A percentile compares a stretch with the other conserved stretches of the same genome.
Evolutionary conservation across 1,139 yeast genomes (phyloP).

Genomic region (Scheffersomyces titani): DNA sequence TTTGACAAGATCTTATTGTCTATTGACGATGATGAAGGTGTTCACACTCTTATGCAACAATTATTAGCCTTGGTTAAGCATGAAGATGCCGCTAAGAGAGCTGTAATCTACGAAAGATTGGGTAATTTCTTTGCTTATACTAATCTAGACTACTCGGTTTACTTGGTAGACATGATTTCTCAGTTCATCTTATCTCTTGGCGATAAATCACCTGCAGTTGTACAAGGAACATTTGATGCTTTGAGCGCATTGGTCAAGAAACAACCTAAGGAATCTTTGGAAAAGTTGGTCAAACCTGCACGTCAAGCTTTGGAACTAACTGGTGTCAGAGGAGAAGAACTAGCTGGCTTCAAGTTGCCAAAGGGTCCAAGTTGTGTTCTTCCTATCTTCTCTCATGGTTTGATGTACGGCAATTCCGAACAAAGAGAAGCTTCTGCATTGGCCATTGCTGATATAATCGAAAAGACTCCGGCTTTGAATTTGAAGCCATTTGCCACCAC

Average conservation of each 20-base stretch:
- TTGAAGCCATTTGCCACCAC: conserved; percentile 89
- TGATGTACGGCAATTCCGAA: conserved; percentile 87
- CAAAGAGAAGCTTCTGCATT: conserved; percentile 85
- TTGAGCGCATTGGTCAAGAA: conserved; percentile 66
- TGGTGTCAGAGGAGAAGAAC: conserved; percentile 63
- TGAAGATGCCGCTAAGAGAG: conserved; percentile 69
- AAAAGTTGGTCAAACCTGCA: conserved; percentile 75
- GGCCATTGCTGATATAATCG: conserved; percentile 86
- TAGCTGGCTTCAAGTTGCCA: conserved; percentile 77
- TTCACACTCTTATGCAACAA: conserved; percentile 83
- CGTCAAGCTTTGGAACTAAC: conserved; percentile 69
- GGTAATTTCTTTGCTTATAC: conserved; percentile 71
- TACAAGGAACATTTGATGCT: conserved; percentile 68
- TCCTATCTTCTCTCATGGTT: conserved; percentile 92
- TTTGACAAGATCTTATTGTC: conserved; percentile 71
- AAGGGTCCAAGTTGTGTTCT: conserved; percentile 86
- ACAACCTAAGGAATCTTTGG: conserved; percentile 75
- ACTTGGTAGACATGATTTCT: conserved; percentile 73
- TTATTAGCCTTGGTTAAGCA: conserved; percentile 73
- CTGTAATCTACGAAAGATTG: conserved; percentile 67
- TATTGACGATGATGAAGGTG: conserved; percentile 77
- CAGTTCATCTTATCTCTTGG: conserved; percentile 74
- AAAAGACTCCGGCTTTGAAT: conserved; percentile 78
- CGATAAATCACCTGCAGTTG: conserved; percentile 65
- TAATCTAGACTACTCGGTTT: conserved; percentile 67